Conservation (phyloP, 2,329 filamentous ascomycete species). For the Cercospora sojina region DNA sequence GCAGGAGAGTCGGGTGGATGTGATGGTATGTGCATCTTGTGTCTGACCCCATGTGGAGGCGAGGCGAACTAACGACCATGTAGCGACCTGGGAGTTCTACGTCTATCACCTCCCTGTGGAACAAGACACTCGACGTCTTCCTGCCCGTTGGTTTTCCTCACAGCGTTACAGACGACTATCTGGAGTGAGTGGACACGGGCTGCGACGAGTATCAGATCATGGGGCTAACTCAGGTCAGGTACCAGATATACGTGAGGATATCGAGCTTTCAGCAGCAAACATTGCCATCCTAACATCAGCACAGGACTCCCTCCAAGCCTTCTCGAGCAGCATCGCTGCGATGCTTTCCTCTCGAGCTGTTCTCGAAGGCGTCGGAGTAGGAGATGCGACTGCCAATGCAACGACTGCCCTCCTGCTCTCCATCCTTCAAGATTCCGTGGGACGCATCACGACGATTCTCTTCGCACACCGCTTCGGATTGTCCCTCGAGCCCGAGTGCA, state of each 20-base stretch:
- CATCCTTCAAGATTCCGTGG: slow-evolving; percentile 77
- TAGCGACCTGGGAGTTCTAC: slow-evolving; percentile 25
- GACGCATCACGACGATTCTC: slow-evolving; percentile 77
- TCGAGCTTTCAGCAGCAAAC: no score
- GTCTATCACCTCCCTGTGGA: slow-evolving; percentile 31
- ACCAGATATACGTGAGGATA: slow-evolving; percentile 70
- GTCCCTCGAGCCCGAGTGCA: slow-evolving; percentile 84
- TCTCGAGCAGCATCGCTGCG: slow-evolving; percentile 76
- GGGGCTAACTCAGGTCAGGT: slow-evolving; percentile 45
- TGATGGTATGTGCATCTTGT: slow-evolving; percentile 40
- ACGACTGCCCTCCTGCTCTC: slow-evolving; percentile 80
- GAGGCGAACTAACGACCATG: slow-evolving; percentile 16
- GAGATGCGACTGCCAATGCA: slow-evolving; percentile 73
- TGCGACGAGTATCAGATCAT: neutral
- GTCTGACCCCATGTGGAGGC: neutral
- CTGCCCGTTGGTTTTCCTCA: slow-evolving; percentile 85
- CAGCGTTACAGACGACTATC: slow-evolving; percentile 81
- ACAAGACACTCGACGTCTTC: slow-evolving; percentile 66
- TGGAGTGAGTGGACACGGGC: slow-evolving; percentile 58
- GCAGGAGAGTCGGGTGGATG: slow-evolving; percentile 45
- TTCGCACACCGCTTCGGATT: slow-evolving; percentile 82
- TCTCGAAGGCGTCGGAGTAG: slow-evolving; percentile 75
- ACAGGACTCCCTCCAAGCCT: slow-evolving; percentile 77
- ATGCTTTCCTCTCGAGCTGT: slow-evolving; percentile 80
- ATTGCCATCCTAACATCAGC: neutral